Base-by-base conservation (phyloP, 306 rosid genomes). In the Prinsepia uniflora region DNA sequence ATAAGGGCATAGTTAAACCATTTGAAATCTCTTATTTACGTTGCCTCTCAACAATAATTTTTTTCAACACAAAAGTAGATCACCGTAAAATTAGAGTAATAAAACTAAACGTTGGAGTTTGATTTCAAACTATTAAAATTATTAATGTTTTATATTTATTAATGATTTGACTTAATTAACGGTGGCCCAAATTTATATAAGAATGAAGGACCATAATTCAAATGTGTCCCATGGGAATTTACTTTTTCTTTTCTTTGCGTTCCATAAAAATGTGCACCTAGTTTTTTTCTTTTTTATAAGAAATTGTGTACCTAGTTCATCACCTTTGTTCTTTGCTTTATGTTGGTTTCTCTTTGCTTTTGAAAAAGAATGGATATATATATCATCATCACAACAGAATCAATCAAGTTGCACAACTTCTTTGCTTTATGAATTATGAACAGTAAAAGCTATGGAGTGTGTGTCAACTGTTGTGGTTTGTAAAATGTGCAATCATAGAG, bases 401-500 rank as follows among this genome's bases (percentile, higher is more conserved):
- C 63, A 60, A 59, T 71, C 80, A 10, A 43, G 66, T 52, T 76
- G 76, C 75, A 63, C 75, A 69, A 62, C 63, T 65, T 81, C n/a
- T n/a, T n/a, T n/a, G 78, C 53, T 64, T 56, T 56, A 56, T 72
- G 46, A 64, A 73, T 74, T 36, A 73, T 19, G 50, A 61, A 72
- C 62, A 72, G 8, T 7, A 41, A 61, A 72, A 61, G 63, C 63
- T 52, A 67, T 68, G 72, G 81, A 68, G 6, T 41, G 79, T 65
- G 54, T 78, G 77, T 70, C 80, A 75, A 76, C 55, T 61, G 56
- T 56, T 49, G 39, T 75, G 72, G 30, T 1, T 17, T 55, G 18
- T 59, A 41, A 17, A 36, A 14, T 75, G 46, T n/a, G 79, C 86
- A 85, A 87, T 83, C 63, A 83, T 77, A 39, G 83, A 87, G 83